A percentile compares a stretch with the other conserved stretches of the same genome.
phyloP scores from a whole-genome alignment of 192 early-diverging fungal genomes.

The Ambispora gerdemannii region DNA sequence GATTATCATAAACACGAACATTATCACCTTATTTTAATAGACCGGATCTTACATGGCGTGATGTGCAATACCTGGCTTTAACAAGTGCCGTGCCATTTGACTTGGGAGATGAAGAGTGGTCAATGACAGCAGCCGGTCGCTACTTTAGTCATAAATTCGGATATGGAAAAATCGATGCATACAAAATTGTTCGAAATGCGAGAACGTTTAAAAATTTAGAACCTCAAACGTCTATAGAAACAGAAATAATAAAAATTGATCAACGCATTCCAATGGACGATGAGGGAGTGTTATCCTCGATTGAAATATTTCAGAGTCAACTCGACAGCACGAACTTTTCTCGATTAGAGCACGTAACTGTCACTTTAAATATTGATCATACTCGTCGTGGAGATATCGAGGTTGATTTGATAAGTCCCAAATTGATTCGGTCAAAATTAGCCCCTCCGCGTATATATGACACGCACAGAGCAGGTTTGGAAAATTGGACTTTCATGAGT shows the following conservation, averaged over 20 bases:
- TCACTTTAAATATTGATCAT: conserved; percentile 81
- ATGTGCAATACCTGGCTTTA: conserved; percentile 85
- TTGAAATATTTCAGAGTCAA: conserved; percentile 49
- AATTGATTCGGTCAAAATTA: conserved; percentile 62
- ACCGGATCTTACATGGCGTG: conserved; percentile 95
- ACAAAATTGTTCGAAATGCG: conserved; percentile 74
- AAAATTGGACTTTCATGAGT: conserved; percentile 91
- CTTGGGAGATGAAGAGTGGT: conserved; percentile 71
- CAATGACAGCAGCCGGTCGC: conserved; percentile 61
- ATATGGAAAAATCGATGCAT: conserved; percentile 88
- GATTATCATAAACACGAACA: background rate
- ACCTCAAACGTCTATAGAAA: conserved; percentile 59
- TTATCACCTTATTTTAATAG: conserved; percentile 30
- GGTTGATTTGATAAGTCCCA: conserved; percentile 76
- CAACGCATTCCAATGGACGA: conserved; percentile 52
- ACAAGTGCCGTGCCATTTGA: conserved; percentile 73
- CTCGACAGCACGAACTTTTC: conserved; percentile 47
- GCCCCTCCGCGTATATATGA: conserved; percentile 66
- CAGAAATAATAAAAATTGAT: conserved; percentile 39
- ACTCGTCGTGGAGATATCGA: conserved; percentile 80
- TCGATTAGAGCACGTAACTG: conserved; percentile 83
- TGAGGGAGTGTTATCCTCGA: conserved; percentile 36
- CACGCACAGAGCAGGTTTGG: conserved; percentile 62
- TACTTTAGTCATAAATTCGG: conserved; percentile 91
- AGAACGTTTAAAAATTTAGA: conserved; percentile 62